A percentile compares a stretch with the other conserved stretches of the same genome.
Evolutionary conservation across 192 early-diverging fungal genomes (phyloP).

Genomic region (Lobulomyces angularis): DNA sequence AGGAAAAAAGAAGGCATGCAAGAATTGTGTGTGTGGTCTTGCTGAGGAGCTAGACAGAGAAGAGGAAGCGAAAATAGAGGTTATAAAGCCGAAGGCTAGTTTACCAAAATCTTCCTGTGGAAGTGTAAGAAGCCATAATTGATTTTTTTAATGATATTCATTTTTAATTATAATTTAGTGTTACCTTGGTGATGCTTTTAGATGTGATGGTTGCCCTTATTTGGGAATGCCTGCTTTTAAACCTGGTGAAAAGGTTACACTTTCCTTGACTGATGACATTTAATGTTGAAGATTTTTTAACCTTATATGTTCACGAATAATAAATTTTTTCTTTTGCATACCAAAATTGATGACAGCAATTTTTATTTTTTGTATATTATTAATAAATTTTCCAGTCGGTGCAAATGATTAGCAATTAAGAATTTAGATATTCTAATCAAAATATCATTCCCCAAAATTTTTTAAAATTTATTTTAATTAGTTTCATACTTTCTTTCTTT

Average conservation of each 20-base stretch:
- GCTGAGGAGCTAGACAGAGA: conserved; percentile 56
- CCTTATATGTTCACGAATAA: no score
- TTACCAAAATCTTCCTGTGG: conserved; percentile 47
- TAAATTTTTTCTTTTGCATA: no score
- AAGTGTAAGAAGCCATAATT: conserved; percentile 25
- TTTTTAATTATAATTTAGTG: conserved; percentile 33
- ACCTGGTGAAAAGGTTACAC: conserved; percentile 81
- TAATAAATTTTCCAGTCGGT: no score
- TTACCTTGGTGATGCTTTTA: conserved; percentile 92
- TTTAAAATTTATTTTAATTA: no score
- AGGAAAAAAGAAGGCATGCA: conserved; percentile 84
- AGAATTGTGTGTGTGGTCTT: conserved; percentile 90
- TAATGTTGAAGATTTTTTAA: no score
- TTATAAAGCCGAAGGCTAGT: conserved; percentile 19
- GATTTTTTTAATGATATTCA: conserved; percentile 8
- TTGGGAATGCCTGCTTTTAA: conserved; percentile 94
- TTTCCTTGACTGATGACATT: no score
- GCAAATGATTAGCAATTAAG: no score
- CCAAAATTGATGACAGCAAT: no score
- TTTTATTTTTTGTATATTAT: no score
- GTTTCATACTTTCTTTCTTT: no score
- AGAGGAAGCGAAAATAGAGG: conserved; percentile 34
- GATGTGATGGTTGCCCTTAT: conserved; percentile 91
- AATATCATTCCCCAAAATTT: no score
- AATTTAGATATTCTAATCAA: no score